A percentile compares a stretch with the other conserved stretches of the same genome.
These are phyloP conservation scores for Funneliformis mosseae DNA, from an alignment of 192 early-diverging fungal species.

Conservation along the genomic window DNA sequence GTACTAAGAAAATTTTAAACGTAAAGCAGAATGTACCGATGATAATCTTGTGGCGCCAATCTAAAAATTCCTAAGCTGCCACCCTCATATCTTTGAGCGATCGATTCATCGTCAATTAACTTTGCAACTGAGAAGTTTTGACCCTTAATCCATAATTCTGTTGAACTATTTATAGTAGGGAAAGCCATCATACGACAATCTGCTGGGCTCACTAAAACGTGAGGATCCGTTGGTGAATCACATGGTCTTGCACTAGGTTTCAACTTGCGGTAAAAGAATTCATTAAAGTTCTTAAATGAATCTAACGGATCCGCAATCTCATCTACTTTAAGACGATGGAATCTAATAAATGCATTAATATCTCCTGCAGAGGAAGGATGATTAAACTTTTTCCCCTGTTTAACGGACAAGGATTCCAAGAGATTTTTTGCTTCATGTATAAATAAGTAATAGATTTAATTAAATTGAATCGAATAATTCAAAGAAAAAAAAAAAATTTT, in stretches of 20 bases:
- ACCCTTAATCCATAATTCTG: slow-evolving; percentile 82
- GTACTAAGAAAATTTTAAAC: background rate
- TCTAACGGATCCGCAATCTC: slow-evolving; percentile 72
- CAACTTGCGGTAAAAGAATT: slow-evolving; percentile 84
- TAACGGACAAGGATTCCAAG: slow-evolving; percentile 54
- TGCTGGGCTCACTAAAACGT: slow-evolving; percentile 69
- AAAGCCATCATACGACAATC: slow-evolving; percentile 76
- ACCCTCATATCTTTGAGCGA: slow-evolving; percentile 58
- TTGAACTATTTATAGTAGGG: slow-evolving; percentile 63
- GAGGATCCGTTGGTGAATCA: slow-evolving; percentile 47
- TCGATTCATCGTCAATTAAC: slow-evolving; percentile 55
- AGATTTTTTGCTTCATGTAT: slow-evolving; percentile 41
- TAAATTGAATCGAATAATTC: background rate
- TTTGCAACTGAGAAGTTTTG: slow-evolving; percentile 62
- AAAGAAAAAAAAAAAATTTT: slow-evolving; percentile 11
- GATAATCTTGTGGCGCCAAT: slow-evolving; percentile 85
- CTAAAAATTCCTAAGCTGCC: slow-evolving; percentile 73
- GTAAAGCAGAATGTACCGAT: slow-evolving; percentile 59
- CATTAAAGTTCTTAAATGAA: slow-evolving; percentile 76
- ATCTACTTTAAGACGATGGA: slow-evolving; percentile 67
- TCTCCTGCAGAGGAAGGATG: slow-evolving; percentile 60
- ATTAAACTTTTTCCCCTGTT: slow-evolving; percentile 76
- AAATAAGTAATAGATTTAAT: background rate
- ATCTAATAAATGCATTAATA: slow-evolving; percentile 72
- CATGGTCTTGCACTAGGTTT: slow-evolving; percentile 62